phyloP scores from a whole-genome alignment of 495 filamentous ascomycete species.

The Aspergillus coremiiformis region DNA sequence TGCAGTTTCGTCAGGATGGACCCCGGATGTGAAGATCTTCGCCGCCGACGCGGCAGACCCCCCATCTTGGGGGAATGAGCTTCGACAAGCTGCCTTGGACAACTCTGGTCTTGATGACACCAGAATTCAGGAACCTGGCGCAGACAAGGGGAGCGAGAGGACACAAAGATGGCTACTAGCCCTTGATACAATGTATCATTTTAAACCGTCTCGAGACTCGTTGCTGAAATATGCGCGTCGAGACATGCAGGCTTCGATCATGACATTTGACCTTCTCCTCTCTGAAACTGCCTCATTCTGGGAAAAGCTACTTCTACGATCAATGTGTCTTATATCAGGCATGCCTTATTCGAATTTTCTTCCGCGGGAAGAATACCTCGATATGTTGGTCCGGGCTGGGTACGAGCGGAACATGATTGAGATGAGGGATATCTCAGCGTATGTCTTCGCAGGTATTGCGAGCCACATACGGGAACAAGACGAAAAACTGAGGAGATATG shows the following conservation, averaged over 20 bases:
- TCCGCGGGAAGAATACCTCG: conserved; percentile 49
- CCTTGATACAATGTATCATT: conserved; percentile 46
- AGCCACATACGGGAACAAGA: conserved; percentile 27
- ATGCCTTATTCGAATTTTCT: conserved; percentile 40
- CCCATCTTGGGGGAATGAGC: conserved; percentile 17
- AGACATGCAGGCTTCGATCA: conserved; percentile 34
- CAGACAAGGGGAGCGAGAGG: neutral
- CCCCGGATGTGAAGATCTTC: conserved; percentile 19
- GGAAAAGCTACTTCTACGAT: conserved; percentile 21
- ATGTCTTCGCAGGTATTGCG: conserved; percentile 37
- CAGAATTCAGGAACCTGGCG: neutral
- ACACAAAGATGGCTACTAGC: conserved; percentile 37
- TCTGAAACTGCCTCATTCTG: conserved; percentile 15
- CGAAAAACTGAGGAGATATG: conserved; percentile 22
- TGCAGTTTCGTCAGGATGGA: neutral
- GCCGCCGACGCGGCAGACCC: conserved; percentile 29
- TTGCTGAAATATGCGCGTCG: conserved; percentile 28
- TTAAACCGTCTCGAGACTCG: conserved; percentile 37
- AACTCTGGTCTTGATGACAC: neutral
- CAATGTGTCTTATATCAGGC: conserved; percentile 26
- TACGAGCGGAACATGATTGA: conserved; percentile 31
- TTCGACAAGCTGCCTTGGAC: conserved; percentile 13
- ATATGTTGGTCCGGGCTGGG: conserved; percentile 35
- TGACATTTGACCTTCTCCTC: conserved; percentile 36
- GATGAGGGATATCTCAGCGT: conserved; percentile 37